These are phyloP conservation scores for Naganishia friedmannii DNA, from an alignment of 768 basidiomycete genomes.

Conservation along the genomic window DNA sequence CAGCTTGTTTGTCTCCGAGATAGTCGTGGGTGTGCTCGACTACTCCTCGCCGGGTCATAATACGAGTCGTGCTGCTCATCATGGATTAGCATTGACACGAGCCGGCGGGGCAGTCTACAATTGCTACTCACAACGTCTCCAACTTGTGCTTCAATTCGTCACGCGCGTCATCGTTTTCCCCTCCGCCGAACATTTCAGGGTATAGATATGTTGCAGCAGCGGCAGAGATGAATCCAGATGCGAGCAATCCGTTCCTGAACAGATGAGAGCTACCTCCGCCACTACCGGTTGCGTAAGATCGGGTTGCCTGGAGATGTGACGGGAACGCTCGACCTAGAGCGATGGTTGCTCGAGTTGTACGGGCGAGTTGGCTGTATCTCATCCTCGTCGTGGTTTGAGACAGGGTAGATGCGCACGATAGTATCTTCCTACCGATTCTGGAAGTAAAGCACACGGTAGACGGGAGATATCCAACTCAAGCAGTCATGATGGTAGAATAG, in stretches of 20 bases:
- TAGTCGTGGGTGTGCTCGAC: conserved; percentile 28
- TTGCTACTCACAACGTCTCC: conserved; percentile 26
- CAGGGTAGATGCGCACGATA: neutral
- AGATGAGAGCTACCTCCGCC: conserved; percentile 18
- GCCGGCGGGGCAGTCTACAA: no score
- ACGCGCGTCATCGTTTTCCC: neutral
- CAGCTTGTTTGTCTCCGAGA: conserved; percentile 7
- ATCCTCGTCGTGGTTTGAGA: neutral
- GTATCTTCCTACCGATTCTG: no score
- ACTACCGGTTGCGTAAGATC: conserved; percentile 12
- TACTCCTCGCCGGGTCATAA: conserved; percentile 27
- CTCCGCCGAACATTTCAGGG: conserved; percentile 20
- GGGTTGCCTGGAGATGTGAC: neutral
- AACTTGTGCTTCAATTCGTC: conserved; percentile 11
- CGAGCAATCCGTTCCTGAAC: conserved; percentile 26
- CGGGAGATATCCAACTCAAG: no score
- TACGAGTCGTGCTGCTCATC: conserved; percentile 23
- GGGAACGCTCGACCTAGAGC: neutral
- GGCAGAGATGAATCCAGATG: conserved; percentile 13
- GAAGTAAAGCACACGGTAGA: no score
- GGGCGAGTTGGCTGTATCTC: conserved; percentile 14
- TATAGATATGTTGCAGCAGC: conserved; percentile 28
- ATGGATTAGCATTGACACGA: neutral
- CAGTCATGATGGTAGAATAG: no score
- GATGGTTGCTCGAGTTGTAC: neutral